These are phyloP conservation scores for Tricholoma flavovirens DNA, from an alignment of 768 basidiomycete genomes.

Conservation along the genomic window DNA sequence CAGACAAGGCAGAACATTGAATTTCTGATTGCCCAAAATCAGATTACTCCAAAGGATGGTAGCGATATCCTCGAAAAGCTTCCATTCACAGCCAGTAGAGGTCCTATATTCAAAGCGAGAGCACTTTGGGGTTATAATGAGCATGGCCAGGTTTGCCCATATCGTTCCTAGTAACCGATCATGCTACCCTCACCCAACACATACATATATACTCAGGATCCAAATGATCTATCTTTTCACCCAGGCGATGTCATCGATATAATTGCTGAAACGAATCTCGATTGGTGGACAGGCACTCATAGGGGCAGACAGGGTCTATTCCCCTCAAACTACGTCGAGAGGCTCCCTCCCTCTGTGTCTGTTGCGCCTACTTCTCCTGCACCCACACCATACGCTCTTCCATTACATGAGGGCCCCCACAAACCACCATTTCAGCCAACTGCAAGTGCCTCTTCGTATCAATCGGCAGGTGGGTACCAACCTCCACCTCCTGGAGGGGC, in stretches of 20 bases:
- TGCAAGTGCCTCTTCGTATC: slow-evolving; percentile 10
- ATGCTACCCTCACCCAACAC: slow-evolving; percentile 2
- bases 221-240: slow-evolving; percentile 73
- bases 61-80: slow-evolving; percentile 45
- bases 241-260: slow-evolving; percentile 76
- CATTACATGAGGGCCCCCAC: not conserved
- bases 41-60: slow-evolving; percentile 46
- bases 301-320: slow-evolving; percentile 69
- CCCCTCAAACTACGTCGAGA: slow-evolving; percentile 73
- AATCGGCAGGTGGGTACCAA: slow-evolving; percentile 1
- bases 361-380: slow-evolving; percentile 16
- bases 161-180: not conserved
- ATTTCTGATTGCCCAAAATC: slow-evolving; percentile 51
- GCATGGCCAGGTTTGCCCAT: slow-evolving; percentile 38
- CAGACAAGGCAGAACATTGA: slow-evolving; percentile 53
- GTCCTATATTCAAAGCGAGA: slow-evolving; percentile 32
- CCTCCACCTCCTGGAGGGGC: slow-evolving; percentile 18
- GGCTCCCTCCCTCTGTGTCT: slow-evolving; percentile 21
- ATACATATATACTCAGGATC: slow-evolving; percentile 51
- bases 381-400: slow-evolving; percentile 15
- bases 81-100: slow-evolving; percentile 17
- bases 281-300: slow-evolving; percentile 80
- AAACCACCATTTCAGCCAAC: slow-evolving; percentile 2
- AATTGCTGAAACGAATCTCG: slow-evolving; percentile 70
- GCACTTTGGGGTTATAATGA: slow-evolving; percentile 69